These are phyloP conservation scores for Fusarium agapanthi DNA, from an alignment of 2,329 filamentous ascomycete species.

Conservation along the genomic window DNA sequence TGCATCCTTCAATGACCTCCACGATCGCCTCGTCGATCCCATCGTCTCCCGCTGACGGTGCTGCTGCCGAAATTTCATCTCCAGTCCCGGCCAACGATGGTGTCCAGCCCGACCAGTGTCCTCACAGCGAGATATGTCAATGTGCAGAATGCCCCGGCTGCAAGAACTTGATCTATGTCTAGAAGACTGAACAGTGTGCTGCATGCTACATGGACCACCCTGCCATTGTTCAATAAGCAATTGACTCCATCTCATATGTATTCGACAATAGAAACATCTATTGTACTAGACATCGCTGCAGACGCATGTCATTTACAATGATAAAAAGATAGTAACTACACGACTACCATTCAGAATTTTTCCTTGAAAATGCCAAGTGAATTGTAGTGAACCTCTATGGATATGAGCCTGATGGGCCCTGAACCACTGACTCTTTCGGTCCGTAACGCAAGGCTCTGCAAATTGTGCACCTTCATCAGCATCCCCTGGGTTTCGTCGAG, in stretches of 20 bases:
- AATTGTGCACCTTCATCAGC: background rate
- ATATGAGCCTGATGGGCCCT: background rate
- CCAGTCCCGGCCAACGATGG: background rate
- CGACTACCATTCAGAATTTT: accelerated
- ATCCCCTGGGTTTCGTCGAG: background rate
- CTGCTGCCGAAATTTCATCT: background rate
- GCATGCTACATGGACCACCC: background rate
- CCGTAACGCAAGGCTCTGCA: too few species aligned
- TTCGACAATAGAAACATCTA: too few species aligned
- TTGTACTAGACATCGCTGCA: background rate
- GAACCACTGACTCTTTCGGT: too few species aligned
- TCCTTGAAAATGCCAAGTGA: background rate
- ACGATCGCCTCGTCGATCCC: too few species aligned
- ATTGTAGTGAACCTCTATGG: background rate
- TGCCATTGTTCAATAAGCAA: background rate
- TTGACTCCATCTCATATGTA: background rate
- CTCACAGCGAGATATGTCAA: background rate
- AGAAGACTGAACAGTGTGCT: background rate
- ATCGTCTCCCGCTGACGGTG: too few species aligned
- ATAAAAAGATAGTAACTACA: background rate
- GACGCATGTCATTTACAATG: too few species aligned
- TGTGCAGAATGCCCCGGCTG: background rate
- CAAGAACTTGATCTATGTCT: background rate
- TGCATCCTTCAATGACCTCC: background rate
- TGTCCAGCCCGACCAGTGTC: background rate